Conservation (phyloP, 225 moss, liverwort and hornwort species). For the Thuidium tamariscinum region DNA sequence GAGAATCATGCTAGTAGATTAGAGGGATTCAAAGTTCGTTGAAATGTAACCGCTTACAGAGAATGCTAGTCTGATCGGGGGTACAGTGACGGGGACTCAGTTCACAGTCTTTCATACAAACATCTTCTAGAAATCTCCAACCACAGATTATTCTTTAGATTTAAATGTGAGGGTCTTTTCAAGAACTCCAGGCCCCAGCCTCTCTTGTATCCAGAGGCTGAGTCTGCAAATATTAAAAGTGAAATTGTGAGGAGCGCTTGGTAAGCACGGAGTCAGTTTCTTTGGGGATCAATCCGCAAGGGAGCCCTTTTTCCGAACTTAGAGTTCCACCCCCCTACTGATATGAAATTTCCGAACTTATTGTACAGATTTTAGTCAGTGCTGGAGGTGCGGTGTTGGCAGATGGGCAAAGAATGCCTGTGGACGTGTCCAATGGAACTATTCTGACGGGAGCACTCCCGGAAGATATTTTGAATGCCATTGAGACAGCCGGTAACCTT, state of each 20-base stretch:
- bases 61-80: background rate
- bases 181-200: background rate
- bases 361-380: slow-evolving; percentile 26
- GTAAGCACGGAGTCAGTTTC: background rate
- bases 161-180: background rate
- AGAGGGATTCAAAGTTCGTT: background rate
- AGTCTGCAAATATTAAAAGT: background rate
- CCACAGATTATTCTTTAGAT: background rate
- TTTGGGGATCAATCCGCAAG: background rate
- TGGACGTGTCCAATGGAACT: slow-evolving; percentile 64
- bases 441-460: slow-evolving; percentile 15
- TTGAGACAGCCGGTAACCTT: slow-evolving; percentile 60
- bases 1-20: background rate
- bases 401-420: slow-evolving; percentile 28
- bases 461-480: slow-evolving; percentile 60
- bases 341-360: background rate
- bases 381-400: slow-evolving; percentile 9
- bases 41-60: background rate
- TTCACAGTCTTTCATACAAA: background rate
- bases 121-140: background rate
- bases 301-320: background rate
- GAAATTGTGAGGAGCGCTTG: background rate
- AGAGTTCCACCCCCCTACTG: background rate
- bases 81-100: background rate
- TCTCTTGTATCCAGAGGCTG: background rate